These are phyloP conservation scores for Toxoplasma gondii DNA, from an alignment of 169 alveolate species.

Conservation along the genomic window DNA sequence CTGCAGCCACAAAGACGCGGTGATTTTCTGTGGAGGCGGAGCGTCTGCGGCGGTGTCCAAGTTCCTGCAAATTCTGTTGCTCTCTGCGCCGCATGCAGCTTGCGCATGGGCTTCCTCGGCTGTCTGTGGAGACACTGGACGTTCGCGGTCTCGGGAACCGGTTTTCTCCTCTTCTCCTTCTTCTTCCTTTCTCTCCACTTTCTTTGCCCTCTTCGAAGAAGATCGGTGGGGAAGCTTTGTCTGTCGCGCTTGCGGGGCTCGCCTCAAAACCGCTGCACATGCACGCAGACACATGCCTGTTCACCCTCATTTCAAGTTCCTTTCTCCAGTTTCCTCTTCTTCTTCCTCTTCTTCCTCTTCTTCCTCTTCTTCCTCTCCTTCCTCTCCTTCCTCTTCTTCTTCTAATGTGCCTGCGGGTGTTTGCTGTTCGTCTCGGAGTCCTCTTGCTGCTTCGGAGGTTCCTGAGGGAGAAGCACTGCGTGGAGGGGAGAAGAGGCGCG, in stretches of 20 bases:
- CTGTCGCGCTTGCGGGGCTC: constrained; percentile 51
- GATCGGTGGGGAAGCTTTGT: constrained; percentile 51
- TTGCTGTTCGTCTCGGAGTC: not conserved
- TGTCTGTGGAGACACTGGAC: not conserved
- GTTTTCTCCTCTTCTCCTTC: not conserved
- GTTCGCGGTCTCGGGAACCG: not conserved
- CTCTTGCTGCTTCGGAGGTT: not conserved
- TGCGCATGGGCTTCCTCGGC: not conserved
- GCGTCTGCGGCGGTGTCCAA: constrained; percentile 61
- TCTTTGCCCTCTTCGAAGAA: constrained; percentile 36
- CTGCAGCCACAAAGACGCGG: constrained; percentile 67
- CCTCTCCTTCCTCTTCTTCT: constrained; percentile 24
- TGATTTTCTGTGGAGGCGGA: constrained; percentile 73
- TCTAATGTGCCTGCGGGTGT: constrained; percentile 12
- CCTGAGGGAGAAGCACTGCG: not conserved
- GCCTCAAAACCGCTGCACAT: constrained; percentile 44
- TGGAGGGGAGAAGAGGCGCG: not conserved
- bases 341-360: not conserved
- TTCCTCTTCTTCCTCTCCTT: not conserved
- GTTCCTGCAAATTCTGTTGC: constrained; percentile 56
- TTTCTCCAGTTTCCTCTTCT: not conserved
- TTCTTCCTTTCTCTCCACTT: constrained; percentile 25
- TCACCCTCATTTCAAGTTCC: not conserved
- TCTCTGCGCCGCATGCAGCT: constrained; percentile 20
- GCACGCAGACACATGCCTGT: constrained; percentile 43